Conservation (phyloP, 2,329 filamentous ascomycete species). For the Hymenoscyphus fructigenus region DNA sequence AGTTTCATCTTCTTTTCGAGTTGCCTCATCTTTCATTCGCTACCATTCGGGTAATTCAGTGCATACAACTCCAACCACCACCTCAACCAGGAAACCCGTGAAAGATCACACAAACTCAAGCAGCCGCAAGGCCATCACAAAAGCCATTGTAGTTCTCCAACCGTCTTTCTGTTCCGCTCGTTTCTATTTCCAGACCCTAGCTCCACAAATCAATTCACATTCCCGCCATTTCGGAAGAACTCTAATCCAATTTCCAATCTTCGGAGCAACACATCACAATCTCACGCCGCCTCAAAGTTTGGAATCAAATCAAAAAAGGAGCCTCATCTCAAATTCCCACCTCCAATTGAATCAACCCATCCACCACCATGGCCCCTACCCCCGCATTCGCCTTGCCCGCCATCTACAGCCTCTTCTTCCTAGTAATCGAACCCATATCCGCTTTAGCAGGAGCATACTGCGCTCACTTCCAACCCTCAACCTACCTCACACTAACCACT, state of each 20-base stretch:
- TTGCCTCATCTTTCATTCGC: background rate
- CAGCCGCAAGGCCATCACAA: background rate
- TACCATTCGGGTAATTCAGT: background rate
- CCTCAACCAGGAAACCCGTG: background rate
- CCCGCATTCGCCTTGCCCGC: slow-evolving; percentile 53
- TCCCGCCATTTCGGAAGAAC: slow-evolving; percentile 5
- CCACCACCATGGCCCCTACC: slow-evolving; percentile 16
- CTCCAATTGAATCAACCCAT: background rate
- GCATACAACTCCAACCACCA: background rate
- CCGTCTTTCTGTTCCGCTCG: background rate
- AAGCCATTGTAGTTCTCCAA: background rate
- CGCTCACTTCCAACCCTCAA: slow-evolving; percentile 48
- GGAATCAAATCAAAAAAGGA: background rate
- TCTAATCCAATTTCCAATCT: background rate
- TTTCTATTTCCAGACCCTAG: background rate
- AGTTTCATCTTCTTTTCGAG: background rate
- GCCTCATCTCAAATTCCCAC: background rate
- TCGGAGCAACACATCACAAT: background rate
- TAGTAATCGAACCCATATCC: slow-evolving; percentile 64
- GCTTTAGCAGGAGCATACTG: slow-evolving; percentile 53
- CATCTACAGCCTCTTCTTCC: slow-evolving; percentile 71
- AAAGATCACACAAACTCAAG: background rate
- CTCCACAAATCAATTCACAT: slow-evolving; percentile 23
- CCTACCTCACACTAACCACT: slow-evolving; percentile 66
- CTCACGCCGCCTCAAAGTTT: background rate